Evolutionary conservation across 352 stramenopile genomes (phyloP).

Genomic region (Globisporangium uncinulatum): DNA sequence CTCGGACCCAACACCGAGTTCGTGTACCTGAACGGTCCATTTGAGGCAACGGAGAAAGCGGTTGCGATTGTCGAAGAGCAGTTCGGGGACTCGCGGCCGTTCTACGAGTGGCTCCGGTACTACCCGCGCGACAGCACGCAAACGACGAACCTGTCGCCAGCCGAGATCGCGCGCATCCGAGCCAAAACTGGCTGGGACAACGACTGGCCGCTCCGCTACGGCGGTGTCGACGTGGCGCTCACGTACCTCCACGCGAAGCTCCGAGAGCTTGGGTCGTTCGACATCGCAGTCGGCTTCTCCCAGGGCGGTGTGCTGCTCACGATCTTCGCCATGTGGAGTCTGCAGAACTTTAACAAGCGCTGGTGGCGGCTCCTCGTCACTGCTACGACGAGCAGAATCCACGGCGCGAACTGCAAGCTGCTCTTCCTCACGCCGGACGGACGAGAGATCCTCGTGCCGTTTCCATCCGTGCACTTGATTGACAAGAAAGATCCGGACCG

Average conservation of each 20-base stretch:
- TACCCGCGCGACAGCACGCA: constrained; percentile 21
- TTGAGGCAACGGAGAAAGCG: constrained; percentile 26
- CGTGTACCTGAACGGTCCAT: constrained; percentile 39
- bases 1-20: too few species aligned
- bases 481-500: constrained; percentile 60
- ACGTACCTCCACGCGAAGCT: constrained; percentile 45
- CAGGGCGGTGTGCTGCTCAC: constrained; percentile 5
- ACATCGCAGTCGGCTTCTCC: constrained; percentile 25
- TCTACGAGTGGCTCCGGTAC: constrained; percentile 38
- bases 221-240: constrained; percentile 35
- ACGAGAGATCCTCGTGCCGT: constrained; percentile 20
- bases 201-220: constrained; percentile 41
- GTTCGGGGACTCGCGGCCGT: constrained; percentile 22
- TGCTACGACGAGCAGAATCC: neutral
- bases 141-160: constrained; percentile 13
- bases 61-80: constrained; percentile 24
- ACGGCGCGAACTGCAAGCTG: neutral
- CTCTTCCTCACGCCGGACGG: constrained; percentile 31
- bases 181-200: constrained; percentile 4
- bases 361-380: constrained; percentile 28
- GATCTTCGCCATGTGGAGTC: constrained; percentile 3
- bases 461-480: constrained; percentile 33
- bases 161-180: constrained; percentile 4
- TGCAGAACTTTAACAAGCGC: constrained; percentile 1
- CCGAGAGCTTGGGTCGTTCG: constrained; percentile 38